Percentiles rank a stretch among this genome's conserved stretches.
These are phyloP conservation scores for Candida tropicalis DNA, from an alignment of 1,139 yeast species.

Conservation along the genomic window DNA sequence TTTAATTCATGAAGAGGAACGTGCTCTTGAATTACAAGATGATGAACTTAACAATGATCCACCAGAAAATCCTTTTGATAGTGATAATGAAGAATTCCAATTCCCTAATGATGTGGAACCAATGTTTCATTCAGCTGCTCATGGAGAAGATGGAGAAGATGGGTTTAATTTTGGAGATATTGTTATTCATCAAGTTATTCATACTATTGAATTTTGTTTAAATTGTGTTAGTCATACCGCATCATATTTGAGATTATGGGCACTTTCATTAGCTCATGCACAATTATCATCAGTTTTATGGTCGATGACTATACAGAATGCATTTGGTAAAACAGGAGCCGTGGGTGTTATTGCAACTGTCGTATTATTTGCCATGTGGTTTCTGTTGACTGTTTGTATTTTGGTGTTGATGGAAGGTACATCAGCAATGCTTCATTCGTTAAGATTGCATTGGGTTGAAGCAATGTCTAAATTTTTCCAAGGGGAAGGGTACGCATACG, in stretches of 20 bases:
- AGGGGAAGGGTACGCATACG: conserved; percentile 91
- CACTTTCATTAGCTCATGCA: conserved; percentile 94
- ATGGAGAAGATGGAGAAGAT: conserved; percentile 40
- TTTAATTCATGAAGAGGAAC: conserved; percentile 38
- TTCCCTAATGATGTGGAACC: conserved; percentile 55
- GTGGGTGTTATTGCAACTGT: conserved; percentile 75
- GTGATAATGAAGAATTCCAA: conserved; percentile 28
- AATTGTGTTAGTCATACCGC: conserved; percentile 99
- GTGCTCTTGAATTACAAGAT: conserved; percentile 31
- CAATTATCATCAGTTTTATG: conserved; percentile 93
- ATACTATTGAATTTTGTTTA: conserved; percentile 96
- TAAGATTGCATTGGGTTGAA: conserved; percentile 98
- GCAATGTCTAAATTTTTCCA: conserved; percentile 97
- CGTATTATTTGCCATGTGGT: conserved; percentile 90
- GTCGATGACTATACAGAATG: conserved; percentile 90
- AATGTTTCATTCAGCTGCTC: conserved; percentile 31
- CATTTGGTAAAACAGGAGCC: conserved; percentile 69
- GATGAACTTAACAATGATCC: conserved; percentile 25
- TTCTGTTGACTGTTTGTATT: conserved; percentile 83
- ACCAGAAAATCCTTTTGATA: conserved; percentile 22
- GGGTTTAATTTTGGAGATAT: conserved; percentile 83
- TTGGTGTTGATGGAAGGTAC: conserved; percentile 98
- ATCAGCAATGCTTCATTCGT: conserved; percentile 96
- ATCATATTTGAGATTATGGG: conserved; percentile 95
- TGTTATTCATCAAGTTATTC: conserved; percentile 96